A percentile compares a stretch with the other conserved stretches of the same genome.
phyloP scores from a whole-genome alignment of 768 basidiomycete genomes.

The Boletus edulis region DNA sequence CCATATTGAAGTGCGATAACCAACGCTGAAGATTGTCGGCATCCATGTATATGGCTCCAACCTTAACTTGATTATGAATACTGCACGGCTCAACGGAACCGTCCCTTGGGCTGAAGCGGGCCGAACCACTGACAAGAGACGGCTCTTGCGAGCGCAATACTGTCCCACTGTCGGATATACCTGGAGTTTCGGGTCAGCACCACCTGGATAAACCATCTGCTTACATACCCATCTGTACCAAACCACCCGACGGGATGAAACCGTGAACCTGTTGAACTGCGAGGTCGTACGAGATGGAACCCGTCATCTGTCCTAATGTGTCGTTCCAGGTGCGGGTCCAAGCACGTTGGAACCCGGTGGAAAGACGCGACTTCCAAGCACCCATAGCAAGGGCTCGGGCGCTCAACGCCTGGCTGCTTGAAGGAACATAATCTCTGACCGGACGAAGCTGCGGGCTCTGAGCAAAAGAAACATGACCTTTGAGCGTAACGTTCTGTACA shows the following conservation, averaged over 20 bases:
- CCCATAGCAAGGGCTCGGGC: slow-evolving; percentile 47
- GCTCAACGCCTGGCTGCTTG: slow-evolving; percentile 16
- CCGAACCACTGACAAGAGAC: slow-evolving; percentile 45
- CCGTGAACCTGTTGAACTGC: slow-evolving; percentile 48
- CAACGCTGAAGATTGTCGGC: slow-evolving; percentile 37
- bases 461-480: slow-evolving; percentile 53
- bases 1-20: slow-evolving; percentile 11
- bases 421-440: slow-evolving; percentile 10
- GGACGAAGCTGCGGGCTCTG: slow-evolving; percentile 39
- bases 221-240: slow-evolving; percentile 30
- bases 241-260: slow-evolving; percentile 29
- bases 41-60: slow-evolving; percentile 48
- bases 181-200: slow-evolving; percentile 7
- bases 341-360: slow-evolving; percentile 58
- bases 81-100: slow-evolving; percentile 54
- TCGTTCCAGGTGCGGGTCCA: slow-evolving; percentile 70
- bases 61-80: slow-evolving; percentile 41
- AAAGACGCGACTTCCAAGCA: slow-evolving; percentile 63
- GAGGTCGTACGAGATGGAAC: slow-evolving; percentile 51
- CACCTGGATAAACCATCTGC: not conserved
- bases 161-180: slow-evolving; percentile 24
- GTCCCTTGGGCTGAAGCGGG: slow-evolving; percentile 57
- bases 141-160: slow-evolving; percentile 49
- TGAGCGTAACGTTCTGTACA: slow-evolving; percentile 48
- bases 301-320: slow-evolving; percentile 64